Evolutionary conservation across 495 filamentous ascomycete genomes (phyloP), one percentile per base, ranked within the genome.

Genomic region (Aspergillus steynii): DNA sequence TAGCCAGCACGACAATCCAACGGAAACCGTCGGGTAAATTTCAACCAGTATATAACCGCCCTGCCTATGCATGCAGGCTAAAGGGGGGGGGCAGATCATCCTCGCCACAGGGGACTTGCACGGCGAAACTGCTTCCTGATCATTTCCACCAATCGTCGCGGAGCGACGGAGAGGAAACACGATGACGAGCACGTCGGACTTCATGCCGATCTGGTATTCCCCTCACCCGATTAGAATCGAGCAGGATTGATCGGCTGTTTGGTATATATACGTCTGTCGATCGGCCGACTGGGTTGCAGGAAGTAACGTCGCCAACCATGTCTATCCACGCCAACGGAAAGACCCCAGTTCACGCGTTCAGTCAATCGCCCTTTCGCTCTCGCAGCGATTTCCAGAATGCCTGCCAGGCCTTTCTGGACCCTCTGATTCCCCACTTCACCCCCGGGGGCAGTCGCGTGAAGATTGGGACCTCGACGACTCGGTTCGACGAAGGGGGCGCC

Each of bases 401-500:
- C 28, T 79, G 89, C 34, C 61, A 68, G 28, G 81, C 85, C 10
- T 76, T 90, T 25, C 79, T 90, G 29, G 81, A 88, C 65, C 88
- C 87, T 32, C 76, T 90, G 4, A 71, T 84, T 32, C 81, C 83
- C 28, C 86, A 85, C 71, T 89, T 89, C 71, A 87, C 87, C 3
- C 82, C 84, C 0, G 64, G 68, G 37, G 80, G 82, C 56, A 80
- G 82, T 25, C 81, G 85, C 54, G 77, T 89, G 42, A 85, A 81
- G 65, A 74, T 83, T 49, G 87, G 87, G n/a, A 81, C 82, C 3
- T 88, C 87, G 9, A 86, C 85, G 6, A 86, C 87, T 31, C 79
- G 86, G 31, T 90, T 87, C 74, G 90, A 92, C 68, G 87, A 90
- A 63, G 87, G 85, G 4, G 90, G 87, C 7, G 89, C 89, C 7